phyloP scores from a whole-genome alignment of 768 basidiomycete species.

The Russula vinacea region DNA sequence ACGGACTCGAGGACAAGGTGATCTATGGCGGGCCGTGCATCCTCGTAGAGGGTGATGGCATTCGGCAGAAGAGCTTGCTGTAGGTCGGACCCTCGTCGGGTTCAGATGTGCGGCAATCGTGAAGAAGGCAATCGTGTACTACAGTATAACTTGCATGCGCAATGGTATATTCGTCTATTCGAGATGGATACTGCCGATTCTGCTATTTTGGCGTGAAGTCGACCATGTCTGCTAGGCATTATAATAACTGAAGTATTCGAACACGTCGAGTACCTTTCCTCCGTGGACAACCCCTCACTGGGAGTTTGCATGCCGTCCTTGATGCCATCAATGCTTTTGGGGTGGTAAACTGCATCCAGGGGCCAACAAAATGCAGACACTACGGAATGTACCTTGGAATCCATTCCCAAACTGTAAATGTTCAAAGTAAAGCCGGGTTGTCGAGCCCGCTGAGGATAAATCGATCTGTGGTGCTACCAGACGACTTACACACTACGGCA shows the following conservation, averaged over 20 bases:
- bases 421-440: not conserved
- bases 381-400: not conserved
- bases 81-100: not conserved
- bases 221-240: not conserved
- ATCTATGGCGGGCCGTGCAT: constrained; percentile 83
- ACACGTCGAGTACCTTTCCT: not conserved
- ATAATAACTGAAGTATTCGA: not conserved
- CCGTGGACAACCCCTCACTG: not conserved
- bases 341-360: not conserved
- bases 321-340: not conserved
- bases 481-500: not conserved
- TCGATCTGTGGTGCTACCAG: not conserved
- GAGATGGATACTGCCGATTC: not conserved
- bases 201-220: not conserved
- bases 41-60: constrained; percentile 68
- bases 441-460: not conserved
- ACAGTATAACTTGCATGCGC: not conserved
- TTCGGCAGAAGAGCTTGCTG: constrained; percentile 34
- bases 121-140: not conserved
- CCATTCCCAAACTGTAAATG: not conserved
- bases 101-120: not conserved
- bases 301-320: not conserved
- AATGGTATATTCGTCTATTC: not conserved
- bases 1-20: constrained; percentile 61
- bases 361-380: not conserved